Base-by-base conservation (phyloP, 164 flowering plant genomes). In the Protea cynaroides region DNA sequence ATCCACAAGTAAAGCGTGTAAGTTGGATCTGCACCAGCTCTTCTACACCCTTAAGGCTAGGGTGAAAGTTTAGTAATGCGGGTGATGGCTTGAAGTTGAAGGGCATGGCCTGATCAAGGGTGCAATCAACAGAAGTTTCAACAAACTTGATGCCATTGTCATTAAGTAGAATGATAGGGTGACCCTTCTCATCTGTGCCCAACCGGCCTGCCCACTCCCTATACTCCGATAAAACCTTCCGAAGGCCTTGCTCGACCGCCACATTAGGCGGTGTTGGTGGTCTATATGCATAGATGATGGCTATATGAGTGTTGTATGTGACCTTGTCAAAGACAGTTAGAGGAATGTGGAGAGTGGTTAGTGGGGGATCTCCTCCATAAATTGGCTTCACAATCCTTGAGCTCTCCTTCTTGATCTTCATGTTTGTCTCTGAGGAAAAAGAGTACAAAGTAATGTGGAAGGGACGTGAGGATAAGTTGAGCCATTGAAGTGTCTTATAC, bases 1-100 rank as follows among this genome's bases (percentile, higher is more conserved):
- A 70, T 19, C 76, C 77, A 56, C 77, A 77, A 22, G 71, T 29
- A 68, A 79, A 79, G 59, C 77, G 50, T 4, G 79, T 79, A 71
- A 79, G 62, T 40, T 79, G 79, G 44, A 76, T 70, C 57, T 71
- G 82, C 11, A 64, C 61, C 54, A 76, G 15, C 60, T 73, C 77
- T 15, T 51, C 71, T 24, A 71, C 63, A 1, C 77, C 79, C 21
- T 68, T 22, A 18, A 59, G 25, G 19, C 63, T 56, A 15, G 74
- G 79, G 53, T 75, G 75, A 25, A 75, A 55, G 66, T 51, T 65
- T 18, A 67, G 63, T 4, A 67, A 52, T 0, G 65, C 14, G 1
- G 69, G 25, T 3, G 66, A 46, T 12, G 74, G 70, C 17, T 24
- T 56, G 14, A 56, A 29, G 4, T 24, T 56, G 14, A 56, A 29